These are phyloP conservation scores for Kalanchoe fedtschenkoi DNA, from an alignment of 164 flowering plant species.

Conservation along the genomic window DNA sequence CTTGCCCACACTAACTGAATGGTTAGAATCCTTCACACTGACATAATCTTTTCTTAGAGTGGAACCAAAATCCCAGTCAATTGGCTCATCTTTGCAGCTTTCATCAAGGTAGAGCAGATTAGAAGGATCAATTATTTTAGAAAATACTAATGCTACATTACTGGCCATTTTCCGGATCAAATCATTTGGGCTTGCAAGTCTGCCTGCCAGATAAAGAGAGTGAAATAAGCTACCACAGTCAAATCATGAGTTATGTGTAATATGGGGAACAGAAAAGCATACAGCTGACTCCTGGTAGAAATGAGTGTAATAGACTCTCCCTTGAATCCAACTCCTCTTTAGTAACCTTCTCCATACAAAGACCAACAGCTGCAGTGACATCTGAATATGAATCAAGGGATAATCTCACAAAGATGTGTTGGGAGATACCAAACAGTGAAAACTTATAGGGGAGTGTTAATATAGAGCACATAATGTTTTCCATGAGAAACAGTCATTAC, in stretches of 20 bases:
- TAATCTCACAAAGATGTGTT: constrained; percentile 3
- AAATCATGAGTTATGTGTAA: neutral
- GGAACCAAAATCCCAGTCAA: constrained; percentile 88
- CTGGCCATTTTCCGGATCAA: constrained; percentile 82
- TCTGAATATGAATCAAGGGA: constrained; percentile 45
- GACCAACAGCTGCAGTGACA: constrained; percentile 83
- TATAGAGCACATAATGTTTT: neutral
- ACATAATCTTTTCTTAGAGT: constrained; percentile 6
- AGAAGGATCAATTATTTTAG: constrained; percentile 80
- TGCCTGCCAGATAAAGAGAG: constrained; percentile 43
- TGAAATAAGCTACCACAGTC: neutral
- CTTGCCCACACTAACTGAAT: constrained; percentile 6
- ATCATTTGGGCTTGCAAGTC: constrained; percentile 71
- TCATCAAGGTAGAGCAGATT: constrained; percentile 96
- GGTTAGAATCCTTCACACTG: neutral
- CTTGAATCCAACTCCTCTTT: constrained; percentile 70
- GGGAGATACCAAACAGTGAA: neutral
- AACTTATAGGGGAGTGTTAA: neutral
- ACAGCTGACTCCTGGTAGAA: constrained; percentile 98
- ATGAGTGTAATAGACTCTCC: constrained; percentile 57
- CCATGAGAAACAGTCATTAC: neutral
- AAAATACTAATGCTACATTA: constrained; percentile 69
- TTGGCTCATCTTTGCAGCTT: constrained; percentile 39
- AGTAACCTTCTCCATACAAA: constrained; percentile 68
- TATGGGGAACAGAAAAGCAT: constrained; percentile 14